A percentile compares a stretch with the other conserved stretches of the same genome.
Evolutionary conservation across 352 stramenopile genomes (phyloP).

Genomic region (Pythium myriotylum): DNA sequence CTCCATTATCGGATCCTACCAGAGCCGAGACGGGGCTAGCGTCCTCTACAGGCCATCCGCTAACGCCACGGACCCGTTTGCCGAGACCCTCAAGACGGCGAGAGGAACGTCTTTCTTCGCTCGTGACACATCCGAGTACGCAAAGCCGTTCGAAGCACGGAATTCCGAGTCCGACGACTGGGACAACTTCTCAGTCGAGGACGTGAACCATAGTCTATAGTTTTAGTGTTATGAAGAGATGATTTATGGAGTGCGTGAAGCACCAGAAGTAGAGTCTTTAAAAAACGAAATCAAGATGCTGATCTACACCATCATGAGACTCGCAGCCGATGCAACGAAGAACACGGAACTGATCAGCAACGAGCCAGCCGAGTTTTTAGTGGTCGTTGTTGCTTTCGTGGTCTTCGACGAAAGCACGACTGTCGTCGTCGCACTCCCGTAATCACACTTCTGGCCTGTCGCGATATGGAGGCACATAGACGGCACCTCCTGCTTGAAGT

Average conservation of each 20-base stretch:
- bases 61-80: neutral
- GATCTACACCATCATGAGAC: neutral
- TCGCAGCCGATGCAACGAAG: neutral
- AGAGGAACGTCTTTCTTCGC: neutral
- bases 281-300: neutral
- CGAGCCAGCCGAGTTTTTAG: neutral
- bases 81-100: slow-evolving; percentile 2
- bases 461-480: slow-evolving; percentile 35
- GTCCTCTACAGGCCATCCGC: neutral
- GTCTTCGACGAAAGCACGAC: slow-evolving; percentile 28
- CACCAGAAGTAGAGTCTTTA: neutral
- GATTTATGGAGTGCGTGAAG: neutral
- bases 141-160: slow-evolving; percentile 13
- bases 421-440: slow-evolving; percentile 30
- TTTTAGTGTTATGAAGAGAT: neutral
- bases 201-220: slow-evolving; percentile 1
- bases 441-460: slow-evolving; percentile 33
- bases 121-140: slow-evolving; percentile 23
- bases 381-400: slow-evolving; percentile 1
- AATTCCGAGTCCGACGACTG: slow-evolving; percentile 20
- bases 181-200: neutral
- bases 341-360: neutral
- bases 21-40: neutral
- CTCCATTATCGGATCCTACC: neutral
- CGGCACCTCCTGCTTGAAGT: slow-evolving; percentile 4